These are phyloP conservation scores for Neurospora sp. DNA, from an alignment of 495 filamentous ascomycete species.

Conservation along the genomic window DNA sequence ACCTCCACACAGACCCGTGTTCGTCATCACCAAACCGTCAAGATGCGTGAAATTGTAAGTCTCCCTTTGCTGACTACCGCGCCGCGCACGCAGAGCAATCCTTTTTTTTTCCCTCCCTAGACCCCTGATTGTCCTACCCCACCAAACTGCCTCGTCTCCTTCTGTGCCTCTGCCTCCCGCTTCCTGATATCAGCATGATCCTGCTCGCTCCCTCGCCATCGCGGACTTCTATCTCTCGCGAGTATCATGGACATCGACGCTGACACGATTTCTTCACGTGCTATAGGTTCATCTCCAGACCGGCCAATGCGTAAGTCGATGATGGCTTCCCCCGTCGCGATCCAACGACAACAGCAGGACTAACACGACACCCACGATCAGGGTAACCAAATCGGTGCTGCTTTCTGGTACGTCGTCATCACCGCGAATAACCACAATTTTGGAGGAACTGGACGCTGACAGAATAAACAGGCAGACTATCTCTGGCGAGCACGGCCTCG, in stretches of 20 bases:
- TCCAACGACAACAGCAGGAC: not conserved
- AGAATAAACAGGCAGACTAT: constrained; percentile 57
- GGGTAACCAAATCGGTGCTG: constrained; percentile 99
- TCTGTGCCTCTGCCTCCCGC: not conserved
- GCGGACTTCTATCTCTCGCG: not conserved
- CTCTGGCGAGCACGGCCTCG: constrained; percentile 97
- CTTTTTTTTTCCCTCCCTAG: not conserved
- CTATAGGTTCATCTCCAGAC: constrained; percentile 96
- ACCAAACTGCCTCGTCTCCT: not conserved
- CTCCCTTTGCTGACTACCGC: constrained; percentile 18
- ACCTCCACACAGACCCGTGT: constrained; percentile 16
- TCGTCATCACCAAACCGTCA: constrained; percentile 30
- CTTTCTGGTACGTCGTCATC: constrained; percentile 64
- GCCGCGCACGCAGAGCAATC: not conserved
- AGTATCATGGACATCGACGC: constrained; percentile 9
- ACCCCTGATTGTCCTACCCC: not conserved
- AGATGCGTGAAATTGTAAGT: constrained; percentile 94
- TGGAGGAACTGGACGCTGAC: constrained; percentile 7
- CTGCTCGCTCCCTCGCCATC: not conserved
- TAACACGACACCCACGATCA: constrained; percentile 31
- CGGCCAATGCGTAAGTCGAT: constrained; percentile 89
- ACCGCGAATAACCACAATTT: not conserved
- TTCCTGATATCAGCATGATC: not conserved
- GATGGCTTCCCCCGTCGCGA: constrained; percentile 10
- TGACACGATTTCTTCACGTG: constrained; percentile 23